These are phyloP conservation scores for Thermochaetoides thermophila DNA, from an alignment of 495 filamentous ascomycete species.

Conservation along the genomic window DNA sequence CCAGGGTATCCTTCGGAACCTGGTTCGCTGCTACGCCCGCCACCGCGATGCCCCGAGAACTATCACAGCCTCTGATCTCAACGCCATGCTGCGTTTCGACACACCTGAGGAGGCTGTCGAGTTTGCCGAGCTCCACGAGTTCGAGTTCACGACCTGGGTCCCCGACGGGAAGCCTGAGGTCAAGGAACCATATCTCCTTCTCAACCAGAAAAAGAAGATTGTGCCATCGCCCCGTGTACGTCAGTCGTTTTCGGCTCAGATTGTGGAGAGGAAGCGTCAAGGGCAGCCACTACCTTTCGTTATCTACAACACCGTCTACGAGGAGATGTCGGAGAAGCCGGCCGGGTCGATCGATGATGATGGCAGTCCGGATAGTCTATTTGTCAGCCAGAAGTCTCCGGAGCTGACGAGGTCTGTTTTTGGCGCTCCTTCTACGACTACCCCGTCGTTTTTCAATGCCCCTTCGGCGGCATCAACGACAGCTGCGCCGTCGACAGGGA, in stretches of 20 bases:
- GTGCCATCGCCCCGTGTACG: constrained; percentile 25
- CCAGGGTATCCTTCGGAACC: constrained; percentile 54
- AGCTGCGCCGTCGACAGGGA: no score
- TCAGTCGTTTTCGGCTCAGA: constrained; percentile 26
- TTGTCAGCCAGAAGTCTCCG: constrained; percentile 11
- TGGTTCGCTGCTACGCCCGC: constrained; percentile 45
- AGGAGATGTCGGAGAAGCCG: constrained; percentile 7
- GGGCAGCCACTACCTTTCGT: constrained; percentile 24
- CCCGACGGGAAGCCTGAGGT: constrained; percentile 22
- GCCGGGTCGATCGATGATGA: neutral
- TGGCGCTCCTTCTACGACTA: no score
- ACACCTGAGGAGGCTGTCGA: constrained; percentile 50
- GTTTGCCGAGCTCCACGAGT: constrained; percentile 54
- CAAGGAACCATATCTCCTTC: constrained; percentile 36
- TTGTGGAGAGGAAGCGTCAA: constrained; percentile 36
- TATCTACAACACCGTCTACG: constrained; percentile 33
- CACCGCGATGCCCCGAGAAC: constrained; percentile 56
- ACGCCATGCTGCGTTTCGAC: constrained; percentile 57
- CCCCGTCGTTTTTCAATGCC: no score
- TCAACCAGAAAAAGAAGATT: constrained; percentile 17
- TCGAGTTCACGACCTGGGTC: constrained; percentile 36
- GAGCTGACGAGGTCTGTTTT: neutral
- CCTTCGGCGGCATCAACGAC: no score
- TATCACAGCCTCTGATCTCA: constrained; percentile 54
- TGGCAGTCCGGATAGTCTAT: constrained; percentile 12